Evolutionary conservation across 805 yeast genomes (phyloP), one percentile per base, ranked within the genome.

Genomic region (Phaffomyces antillensis): DNA sequence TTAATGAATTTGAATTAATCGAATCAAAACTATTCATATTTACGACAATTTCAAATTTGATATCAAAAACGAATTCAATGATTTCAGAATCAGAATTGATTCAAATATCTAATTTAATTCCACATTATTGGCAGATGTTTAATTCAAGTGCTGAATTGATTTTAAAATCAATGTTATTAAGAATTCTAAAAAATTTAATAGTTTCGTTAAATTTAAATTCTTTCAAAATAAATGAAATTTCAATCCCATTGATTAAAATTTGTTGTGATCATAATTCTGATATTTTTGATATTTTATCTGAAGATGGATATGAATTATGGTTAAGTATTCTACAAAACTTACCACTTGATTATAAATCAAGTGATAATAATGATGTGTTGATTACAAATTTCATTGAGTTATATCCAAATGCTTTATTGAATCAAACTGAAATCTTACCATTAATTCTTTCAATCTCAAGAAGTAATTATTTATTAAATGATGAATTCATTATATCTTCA

Each of bases 221-320:
- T 51, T 67, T 53, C 62, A 75, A 46, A 62, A 81, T 72, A 1
- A 67, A 72, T 68, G 64, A 71, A 4, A 76, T 83, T 28, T 72
- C 83, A 1, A 54, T 86, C 12, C 93, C 95, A 0, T 65, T 87
- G 47, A 71, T 89, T 24, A 65, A 67, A 12, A 63, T 69, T 8
- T 75, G 83, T 39, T 82, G 93, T 55, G 79, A 86, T 51, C 73
- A 81, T 1, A 67, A 68, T 18, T 75, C 88, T 0, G 72, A 73
- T 20, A 70, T 66, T 42, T 75, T 77, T 47, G 65, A 76, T 2
- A 67, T 86, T 43, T 61, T 90, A 10, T 73, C 83, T 17, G 97
- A 90, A 58, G 97, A 90, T 64, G 96, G 95, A 0, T 79, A 77
- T 57, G 95, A 87, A 45, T 67, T 90, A 36, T 88, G 96, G 96